Conservation (phyloP, 2,329 filamentous ascomycete species). For the Penicillium expansum region DNA sequence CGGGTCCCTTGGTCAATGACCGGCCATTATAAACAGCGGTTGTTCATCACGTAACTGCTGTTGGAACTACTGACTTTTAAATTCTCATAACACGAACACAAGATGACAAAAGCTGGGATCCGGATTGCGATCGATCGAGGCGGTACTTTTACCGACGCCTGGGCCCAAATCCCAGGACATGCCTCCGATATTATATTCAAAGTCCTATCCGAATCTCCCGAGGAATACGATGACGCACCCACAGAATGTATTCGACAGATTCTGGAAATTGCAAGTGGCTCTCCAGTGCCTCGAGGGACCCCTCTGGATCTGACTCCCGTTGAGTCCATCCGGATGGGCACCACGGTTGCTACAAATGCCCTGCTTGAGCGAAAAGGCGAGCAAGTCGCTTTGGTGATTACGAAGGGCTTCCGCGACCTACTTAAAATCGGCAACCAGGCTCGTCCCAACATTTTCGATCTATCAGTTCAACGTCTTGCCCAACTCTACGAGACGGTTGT, state of each 20-base stretch:
- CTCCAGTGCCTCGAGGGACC: background rate
- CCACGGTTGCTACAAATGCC: constrained; percentile 88
- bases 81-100: background rate
- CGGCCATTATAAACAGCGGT: background rate
- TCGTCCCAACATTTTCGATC: constrained; percentile 80
- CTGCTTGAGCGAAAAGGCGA: constrained; percentile 83
- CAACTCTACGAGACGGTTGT: constrained; percentile 75
- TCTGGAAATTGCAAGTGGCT: constrained; percentile 44
- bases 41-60: background rate
- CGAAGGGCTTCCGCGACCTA: constrained; percentile 62
- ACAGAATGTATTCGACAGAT: constrained; percentile 78
- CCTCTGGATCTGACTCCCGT: background rate
- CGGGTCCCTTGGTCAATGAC: background rate
- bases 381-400: constrained; percentile 78
- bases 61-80: background rate
- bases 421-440: constrained; percentile 77
- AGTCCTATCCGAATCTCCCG: constrained; percentile 30
- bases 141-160: constrained; percentile 33
- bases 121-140: constrained; percentile 19
- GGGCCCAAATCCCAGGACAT: constrained; percentile 24
- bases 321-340: constrained; percentile 72
- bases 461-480: constrained; percentile 79
- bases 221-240: constrained; percentile 52
- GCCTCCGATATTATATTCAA: constrained; percentile 28
- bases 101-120: background rate